Evolutionary conservation across 306 rosid species (phyloP).

Genomic region (Hippophae tibetana): DNA sequence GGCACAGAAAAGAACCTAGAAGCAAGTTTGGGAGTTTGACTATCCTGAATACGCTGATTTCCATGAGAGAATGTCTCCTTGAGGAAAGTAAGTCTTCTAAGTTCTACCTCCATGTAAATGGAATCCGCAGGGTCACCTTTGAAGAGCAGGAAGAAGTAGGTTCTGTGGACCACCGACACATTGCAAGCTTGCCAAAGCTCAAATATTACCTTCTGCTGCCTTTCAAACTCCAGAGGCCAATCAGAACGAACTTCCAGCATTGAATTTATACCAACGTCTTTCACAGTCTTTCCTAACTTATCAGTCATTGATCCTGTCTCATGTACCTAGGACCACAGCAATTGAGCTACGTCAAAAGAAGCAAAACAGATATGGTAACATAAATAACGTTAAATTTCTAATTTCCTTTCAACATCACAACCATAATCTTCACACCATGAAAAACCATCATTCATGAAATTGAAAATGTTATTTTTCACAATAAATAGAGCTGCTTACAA

Average conservation of each 20-base stretch:
- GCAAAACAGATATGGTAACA: background rate
- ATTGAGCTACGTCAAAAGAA: constrained; percentile 2
- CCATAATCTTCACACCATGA: too few species aligned
- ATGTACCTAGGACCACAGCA: constrained; percentile 32
- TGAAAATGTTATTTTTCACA: too few species aligned
- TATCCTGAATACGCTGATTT: constrained; percentile 40
- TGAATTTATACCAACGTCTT: constrained; percentile 55
- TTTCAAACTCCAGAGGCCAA: constrained; percentile 80
- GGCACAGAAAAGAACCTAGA: constrained; percentile 51
- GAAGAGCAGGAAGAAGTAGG: constrained; percentile 93
- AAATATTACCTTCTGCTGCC: constrained; percentile 57
- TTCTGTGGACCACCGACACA: constrained; percentile 84
- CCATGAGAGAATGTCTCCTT: constrained; percentile 61
- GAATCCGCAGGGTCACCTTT: constrained; percentile 84
- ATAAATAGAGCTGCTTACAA: too few species aligned
- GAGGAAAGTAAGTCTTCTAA: constrained; percentile 72
- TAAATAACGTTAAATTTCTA: too few species aligned
- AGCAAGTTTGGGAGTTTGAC: constrained; percentile 51
- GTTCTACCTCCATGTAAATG: constrained; percentile 93
- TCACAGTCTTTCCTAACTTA: constrained; percentile 31
- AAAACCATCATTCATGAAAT: too few species aligned
- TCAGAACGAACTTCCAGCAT: constrained; percentile 42
- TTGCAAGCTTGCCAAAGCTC: constrained; percentile 87
- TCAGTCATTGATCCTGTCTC: constrained; percentile 29
- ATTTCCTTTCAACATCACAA: too few species aligned